Conservation (phyloP, 257 asterid genomes). For the Gentiana macrophylla region DNA sequence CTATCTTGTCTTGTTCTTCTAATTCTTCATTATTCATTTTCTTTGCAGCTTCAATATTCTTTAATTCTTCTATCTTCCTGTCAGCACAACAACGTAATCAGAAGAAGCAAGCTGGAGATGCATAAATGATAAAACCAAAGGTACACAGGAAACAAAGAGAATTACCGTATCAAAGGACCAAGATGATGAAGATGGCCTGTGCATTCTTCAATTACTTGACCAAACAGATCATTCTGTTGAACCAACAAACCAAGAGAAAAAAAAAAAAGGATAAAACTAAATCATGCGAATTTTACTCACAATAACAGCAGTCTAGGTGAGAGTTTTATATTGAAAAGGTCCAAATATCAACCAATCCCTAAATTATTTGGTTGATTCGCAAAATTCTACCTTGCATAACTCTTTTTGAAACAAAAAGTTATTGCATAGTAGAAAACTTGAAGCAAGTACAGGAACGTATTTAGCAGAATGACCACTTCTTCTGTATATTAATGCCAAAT, state of each 20-base stretch:
- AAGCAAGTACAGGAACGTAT: too few relatives aligned
- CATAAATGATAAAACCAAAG: not conserved
- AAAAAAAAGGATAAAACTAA: conserved; percentile 10
- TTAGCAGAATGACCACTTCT: too few relatives aligned
- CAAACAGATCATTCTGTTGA: conserved; percentile 55
- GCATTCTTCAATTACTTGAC: conserved; percentile 87
- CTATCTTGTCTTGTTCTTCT: conserved; percentile 12
- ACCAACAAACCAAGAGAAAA: not conserved
- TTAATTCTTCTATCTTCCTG: conserved; percentile 59
- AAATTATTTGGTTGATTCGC: too few relatives aligned
- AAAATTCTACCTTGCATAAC: too few relatives aligned
- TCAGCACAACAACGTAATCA: conserved; percentile 2
- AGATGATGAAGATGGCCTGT: conserved; percentile 54
- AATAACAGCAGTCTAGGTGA: too few relatives aligned
- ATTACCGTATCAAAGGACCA: conserved; percentile 65
- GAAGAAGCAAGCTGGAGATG: too few relatives aligned
- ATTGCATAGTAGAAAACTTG: too few relatives aligned
- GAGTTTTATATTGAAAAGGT: not conserved
- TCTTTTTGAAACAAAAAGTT: too few relatives aligned
- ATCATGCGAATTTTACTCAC: conserved; percentile 2
- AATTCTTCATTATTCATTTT: conserved; percentile 12
- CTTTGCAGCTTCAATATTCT: conserved; percentile 14
- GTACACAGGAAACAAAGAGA: not conserved
- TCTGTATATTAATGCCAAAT: too few relatives aligned
- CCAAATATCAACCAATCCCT: too few relatives aligned